Conservation (phyloP, 2,329 filamentous ascomycete species). For the Exserohilum rostratum region DNA sequence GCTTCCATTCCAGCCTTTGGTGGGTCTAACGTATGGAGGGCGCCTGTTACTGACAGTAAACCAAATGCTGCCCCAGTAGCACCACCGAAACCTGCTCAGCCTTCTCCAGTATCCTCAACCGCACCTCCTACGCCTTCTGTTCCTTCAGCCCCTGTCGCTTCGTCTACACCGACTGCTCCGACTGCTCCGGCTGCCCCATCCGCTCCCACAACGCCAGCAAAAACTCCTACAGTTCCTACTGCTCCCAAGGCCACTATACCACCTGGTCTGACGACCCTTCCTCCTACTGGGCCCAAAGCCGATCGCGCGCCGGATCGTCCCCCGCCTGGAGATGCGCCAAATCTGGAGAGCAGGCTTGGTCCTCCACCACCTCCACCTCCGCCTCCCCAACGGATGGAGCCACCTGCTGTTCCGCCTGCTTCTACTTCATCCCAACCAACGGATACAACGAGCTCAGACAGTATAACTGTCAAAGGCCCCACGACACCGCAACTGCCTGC, state of each 20-base stretch:
- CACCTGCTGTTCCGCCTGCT: slow-evolving; percentile 23
- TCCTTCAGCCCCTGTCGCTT: slow-evolving; percentile 22
- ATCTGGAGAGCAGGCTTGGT: slow-evolving; percentile 26
- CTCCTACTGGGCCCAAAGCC: slow-evolving; percentile 52
- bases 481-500: slow-evolving; percentile 11
- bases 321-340: slow-evolving; percentile 22
- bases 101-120: slow-evolving; percentile 29
- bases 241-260: slow-evolving; percentile 46
- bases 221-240: slow-evolving; percentile 21
- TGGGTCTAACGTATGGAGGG: slow-evolving; percentile 53
- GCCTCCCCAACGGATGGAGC: slow-evolving; percentile 28
- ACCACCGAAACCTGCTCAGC: slow-evolving; percentile 34
- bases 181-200: slow-evolving; percentile 19
- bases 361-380: slow-evolving; percentile 23
- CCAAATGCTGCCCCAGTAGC: slow-evolving; percentile 28
- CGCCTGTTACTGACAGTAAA: slow-evolving; percentile 46
- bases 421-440: slow-evolving; percentile 14
- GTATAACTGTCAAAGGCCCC: slow-evolving; percentile 21
- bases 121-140: slow-evolving; percentile 23
- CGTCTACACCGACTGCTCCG: slow-evolving; percentile 23
- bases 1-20: slow-evolving; percentile 64
- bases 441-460: slow-evolving; percentile 17
- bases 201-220: slow-evolving; percentile 29
- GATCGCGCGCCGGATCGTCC: slow-evolving; percentile 41
- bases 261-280: slow-evolving; percentile 40